Conservation (phyloP, 1,284 basidiomycete species). For the Caloboletus inedulis region DNA sequence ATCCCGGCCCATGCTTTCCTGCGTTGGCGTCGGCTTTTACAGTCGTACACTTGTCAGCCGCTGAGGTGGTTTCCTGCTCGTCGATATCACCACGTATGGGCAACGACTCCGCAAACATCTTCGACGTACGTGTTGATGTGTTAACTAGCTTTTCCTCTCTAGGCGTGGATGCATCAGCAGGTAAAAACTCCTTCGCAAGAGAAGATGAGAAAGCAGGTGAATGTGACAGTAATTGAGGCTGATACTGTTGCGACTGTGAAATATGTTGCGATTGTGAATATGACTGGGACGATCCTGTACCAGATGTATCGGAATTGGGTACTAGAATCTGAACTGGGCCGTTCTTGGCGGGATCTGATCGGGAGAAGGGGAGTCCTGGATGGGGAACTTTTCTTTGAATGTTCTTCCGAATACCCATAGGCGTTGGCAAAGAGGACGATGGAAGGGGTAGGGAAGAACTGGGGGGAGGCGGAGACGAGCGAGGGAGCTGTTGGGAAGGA, state of each 20-base stretch:
- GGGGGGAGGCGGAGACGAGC: slow-evolving; percentile 16
- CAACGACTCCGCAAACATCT: slow-evolving; percentile 1
- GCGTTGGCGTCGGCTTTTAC: not conserved
- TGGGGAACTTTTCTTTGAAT: slow-evolving; percentile 31
- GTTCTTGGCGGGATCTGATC: slow-evolving; percentile 15
- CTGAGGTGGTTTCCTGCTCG: not conserved
- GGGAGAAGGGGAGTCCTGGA: slow-evolving; percentile 14
- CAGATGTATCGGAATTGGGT: slow-evolving; percentile 33
- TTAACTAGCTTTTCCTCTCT: not conserved
- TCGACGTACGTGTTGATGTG: not conserved
- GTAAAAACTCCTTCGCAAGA: slow-evolving; percentile 20
- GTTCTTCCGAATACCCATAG: slow-evolving; percentile 14
- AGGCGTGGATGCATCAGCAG: slow-evolving; percentile 22
- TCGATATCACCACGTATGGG: not conserved
- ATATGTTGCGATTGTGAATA: slow-evolving; percentile 21
- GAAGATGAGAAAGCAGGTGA: slow-evolving; percentile 14
- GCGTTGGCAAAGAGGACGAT: slow-evolving; percentile 8
- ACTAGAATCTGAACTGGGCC: slow-evolving; percentile 29
- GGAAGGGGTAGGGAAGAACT: slow-evolving; percentile 13
- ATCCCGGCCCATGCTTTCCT: not conserved
- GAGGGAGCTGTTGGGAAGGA: slow-evolving; percentile 4
- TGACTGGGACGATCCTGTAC: slow-evolving; percentile 27
- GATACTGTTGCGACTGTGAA: slow-evolving; percentile 20
- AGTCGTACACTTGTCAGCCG: not conserved
- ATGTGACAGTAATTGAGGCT: slow-evolving; percentile 7